phyloP scores from a whole-genome alignment of 2,329 filamentous ascomycete species.

The Boeremia lycopersici region DNA sequence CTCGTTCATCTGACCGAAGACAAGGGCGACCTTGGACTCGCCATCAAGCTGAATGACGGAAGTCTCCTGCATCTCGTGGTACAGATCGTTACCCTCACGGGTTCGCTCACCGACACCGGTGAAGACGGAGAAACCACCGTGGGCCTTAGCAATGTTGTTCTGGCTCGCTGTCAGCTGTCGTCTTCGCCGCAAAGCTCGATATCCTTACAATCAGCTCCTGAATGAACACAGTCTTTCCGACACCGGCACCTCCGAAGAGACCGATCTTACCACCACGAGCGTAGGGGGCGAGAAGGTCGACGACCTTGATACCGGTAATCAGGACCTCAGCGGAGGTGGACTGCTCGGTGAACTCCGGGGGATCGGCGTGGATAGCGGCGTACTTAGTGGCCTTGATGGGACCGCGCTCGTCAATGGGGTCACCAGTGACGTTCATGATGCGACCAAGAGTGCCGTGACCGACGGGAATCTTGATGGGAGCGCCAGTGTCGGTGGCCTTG shows the following conservation, averaged over 20 bases:
- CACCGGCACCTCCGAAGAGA: conserved; percentile 99
- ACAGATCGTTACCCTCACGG: conserved; percentile 99
- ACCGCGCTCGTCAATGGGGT: conserved; percentile 99
- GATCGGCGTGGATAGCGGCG: conserved; percentile 90
- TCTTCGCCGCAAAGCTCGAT: background rate
- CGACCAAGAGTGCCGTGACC: conserved; percentile 91
- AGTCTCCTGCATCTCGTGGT: conserved; percentile 99
- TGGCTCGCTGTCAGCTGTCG: conserved; percentile 45
- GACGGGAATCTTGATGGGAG: conserved; percentile 95
- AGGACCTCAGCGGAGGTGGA: conserved; percentile 96
- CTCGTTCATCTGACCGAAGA: conserved; percentile 99
- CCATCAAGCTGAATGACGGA: conserved; percentile 99
- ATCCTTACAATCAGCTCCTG: conserved; percentile 89
- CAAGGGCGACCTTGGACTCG: conserved; percentile 98
- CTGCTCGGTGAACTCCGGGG: conserved; percentile 92
- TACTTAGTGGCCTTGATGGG: conserved; percentile 92
- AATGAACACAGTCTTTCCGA: conserved; percentile 99
- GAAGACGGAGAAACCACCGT: conserved; percentile 99
- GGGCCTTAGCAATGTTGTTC: conserved; percentile 99
- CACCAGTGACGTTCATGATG: conserved; percentile 99
- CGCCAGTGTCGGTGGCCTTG: conserved; percentile 84
- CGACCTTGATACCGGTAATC: conserved; percentile 99
- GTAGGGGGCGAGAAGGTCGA: conserved; percentile 97
- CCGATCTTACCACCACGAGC: conserved; percentile 99
- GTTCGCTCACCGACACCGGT: conserved; percentile 99